Evolutionary conservation across 2,329 filamentous ascomycete genomes (phyloP).

Genomic region (Nemania abortiva): DNA sequence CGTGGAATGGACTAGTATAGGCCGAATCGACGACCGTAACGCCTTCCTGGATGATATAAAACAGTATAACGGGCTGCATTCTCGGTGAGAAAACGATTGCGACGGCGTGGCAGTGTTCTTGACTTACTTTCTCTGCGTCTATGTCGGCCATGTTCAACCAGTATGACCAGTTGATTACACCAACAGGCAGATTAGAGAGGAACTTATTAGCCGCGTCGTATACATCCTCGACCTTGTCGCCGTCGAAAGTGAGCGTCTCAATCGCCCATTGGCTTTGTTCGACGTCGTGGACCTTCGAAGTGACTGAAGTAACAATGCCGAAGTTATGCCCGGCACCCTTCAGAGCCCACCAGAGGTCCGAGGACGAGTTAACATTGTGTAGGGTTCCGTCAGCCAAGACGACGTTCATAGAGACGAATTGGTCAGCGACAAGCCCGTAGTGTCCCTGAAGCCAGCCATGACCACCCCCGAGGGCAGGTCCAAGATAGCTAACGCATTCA

Average conservation of each 20-base stretch:
- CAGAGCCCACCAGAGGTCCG: slow-evolving; percentile 47
- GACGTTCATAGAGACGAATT: slow-evolving; percentile 36
- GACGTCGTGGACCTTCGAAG: slow-evolving; percentile 23
- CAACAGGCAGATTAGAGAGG: too few species aligned
- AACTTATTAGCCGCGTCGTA: slow-evolving; percentile 23
- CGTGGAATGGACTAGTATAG: slow-evolving; percentile 39
- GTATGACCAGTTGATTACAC: too few species aligned
- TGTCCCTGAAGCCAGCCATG: slow-evolving; percentile 48
- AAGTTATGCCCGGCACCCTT: slow-evolving; percentile 42
- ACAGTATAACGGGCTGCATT: slow-evolving; percentile 39
- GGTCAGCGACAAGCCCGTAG: slow-evolving; percentile 40
- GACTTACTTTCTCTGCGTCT: slow-evolving; percentile 2
- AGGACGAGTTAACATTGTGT: slow-evolving; percentile 40
- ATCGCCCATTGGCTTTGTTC: slow-evolving; percentile 29
- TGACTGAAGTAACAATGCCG: slow-evolving; percentile 33
- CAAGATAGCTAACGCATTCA: slow-evolving; percentile 63
- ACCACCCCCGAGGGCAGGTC: slow-evolving; percentile 60
- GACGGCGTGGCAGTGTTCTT: neutral
- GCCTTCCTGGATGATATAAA: slow-evolving; percentile 39
- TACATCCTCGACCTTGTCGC: slow-evolving; percentile 35
- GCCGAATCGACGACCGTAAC: slow-evolving; percentile 16
- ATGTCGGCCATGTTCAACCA: too few species aligned
- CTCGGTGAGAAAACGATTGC: too few species aligned
- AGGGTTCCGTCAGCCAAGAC: slow-evolving; percentile 35
- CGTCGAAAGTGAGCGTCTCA: slow-evolving; percentile 38